Base-by-base conservation (phyloP, 2,329 filamentous ascomycete species). In the Colletotrichum melonis region DNA sequence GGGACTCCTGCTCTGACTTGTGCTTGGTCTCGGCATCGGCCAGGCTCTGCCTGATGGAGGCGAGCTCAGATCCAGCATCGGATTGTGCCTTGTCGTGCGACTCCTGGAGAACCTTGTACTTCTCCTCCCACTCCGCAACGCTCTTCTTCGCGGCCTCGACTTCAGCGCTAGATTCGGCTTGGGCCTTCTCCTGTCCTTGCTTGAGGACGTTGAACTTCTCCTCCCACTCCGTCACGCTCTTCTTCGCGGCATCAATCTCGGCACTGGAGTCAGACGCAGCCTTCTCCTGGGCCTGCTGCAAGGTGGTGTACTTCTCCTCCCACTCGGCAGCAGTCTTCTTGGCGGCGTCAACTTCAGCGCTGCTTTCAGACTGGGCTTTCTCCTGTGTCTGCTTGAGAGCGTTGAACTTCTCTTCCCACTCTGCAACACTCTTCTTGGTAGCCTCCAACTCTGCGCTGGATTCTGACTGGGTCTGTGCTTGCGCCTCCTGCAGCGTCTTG, bases 71-170 rank as follows among this genome's bases (percentile, higher is more conserved):
- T n/a, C 80, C 79, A 14, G 82, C 78, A 55, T 80, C 74, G 52
- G 77, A 79, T 76, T 81, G 79, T 3, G 78, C 67, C 62, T 74
- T 72, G 19, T 78, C 76, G 67, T 77, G 74, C 22, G 77, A 74
- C 74, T 80, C 75, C 67, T 79, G 74, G 2, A 79, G 67, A 3
- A 78, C 76, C 58, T 77, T 75, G 30, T 79, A 77, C 75, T 82
- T 82, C 68, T 80, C 78, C 69, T 80, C 68, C 12, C 78, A 77
- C n/a, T 80, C 80, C 30, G 79, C 79, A 38, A 80, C 72, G 62
- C 59, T 80, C 79, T 56, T 78, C 78, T 24, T 81, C 14, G 76
- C 75, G n/a, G 81, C 75, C 22, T 78, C 32, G 16, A 82, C 76
- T 22, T 78, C 38, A 26, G 77, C 76, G 3, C 76, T 72, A 12